A percentile compares a stretch with the other conserved stretches of the same genome.
phyloP scores from a whole-genome alignment of 768 basidiomycete species.

The Dioszegia crocea region DNA sequence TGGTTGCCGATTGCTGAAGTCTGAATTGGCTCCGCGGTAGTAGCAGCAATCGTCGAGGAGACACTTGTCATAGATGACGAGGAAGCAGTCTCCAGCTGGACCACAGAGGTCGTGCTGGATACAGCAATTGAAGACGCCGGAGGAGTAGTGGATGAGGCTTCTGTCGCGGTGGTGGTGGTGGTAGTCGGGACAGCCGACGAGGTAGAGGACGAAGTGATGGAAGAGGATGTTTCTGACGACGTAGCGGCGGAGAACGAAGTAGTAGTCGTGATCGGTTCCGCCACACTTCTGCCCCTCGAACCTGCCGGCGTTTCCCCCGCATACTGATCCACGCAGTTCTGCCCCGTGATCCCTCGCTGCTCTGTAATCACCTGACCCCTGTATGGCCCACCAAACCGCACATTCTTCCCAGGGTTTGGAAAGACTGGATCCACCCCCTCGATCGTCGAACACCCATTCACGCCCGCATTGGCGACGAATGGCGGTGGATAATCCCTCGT shows the following conservation, averaged over 20 bases:
- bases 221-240: too few species aligned
- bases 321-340: conserved; percentile 39
- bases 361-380: conserved; percentile 26
- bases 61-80: too few species aligned
- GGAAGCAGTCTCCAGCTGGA: too few species aligned
- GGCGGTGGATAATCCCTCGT: conserved; percentile 37
- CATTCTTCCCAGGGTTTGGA: conserved; percentile 42
- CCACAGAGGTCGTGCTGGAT: neutral
- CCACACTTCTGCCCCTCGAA: neutral
- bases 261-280: neutral
- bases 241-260: neutral
- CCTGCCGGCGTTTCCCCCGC: conserved; percentile 3
- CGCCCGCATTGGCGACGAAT: conserved; percentile 44
- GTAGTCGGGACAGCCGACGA: too few species aligned
- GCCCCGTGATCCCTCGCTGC: conserved; percentile 33
- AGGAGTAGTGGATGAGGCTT: too few species aligned
- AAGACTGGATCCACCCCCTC: conserved; percentile 43
- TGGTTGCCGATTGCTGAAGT: neutral
- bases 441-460: conserved; percentile 43
- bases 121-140: neutral
- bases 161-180: too few species aligned
- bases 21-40: neutral
- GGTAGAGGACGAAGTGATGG: too few species aligned
- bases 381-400: conserved; percentile 41
- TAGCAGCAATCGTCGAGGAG: too few species aligned